phyloP scores from a whole-genome alignment of 768 basidiomycete species.

The Lentinula guzmanii region DNA sequence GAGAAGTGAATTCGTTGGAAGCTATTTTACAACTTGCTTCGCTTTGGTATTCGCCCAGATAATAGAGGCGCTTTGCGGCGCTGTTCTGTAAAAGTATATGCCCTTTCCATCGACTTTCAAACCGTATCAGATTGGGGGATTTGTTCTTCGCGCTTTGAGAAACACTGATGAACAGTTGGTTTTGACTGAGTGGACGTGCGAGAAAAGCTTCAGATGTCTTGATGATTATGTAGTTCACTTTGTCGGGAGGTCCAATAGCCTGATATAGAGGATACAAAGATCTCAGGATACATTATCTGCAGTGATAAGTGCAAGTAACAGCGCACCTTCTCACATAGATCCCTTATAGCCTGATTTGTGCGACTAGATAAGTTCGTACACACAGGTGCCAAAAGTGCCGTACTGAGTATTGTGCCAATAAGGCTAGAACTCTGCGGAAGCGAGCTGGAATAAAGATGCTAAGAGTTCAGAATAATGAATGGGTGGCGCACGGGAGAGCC shows the following conservation, averaged over 20 bases:
- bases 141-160: not conserved
- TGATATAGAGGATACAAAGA: not conserved
- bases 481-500: too few species aligned
- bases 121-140: not conserved
- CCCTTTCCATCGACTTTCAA: not conserved
- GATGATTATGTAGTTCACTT: not conserved
- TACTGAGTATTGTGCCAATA: too few species aligned
- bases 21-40: not conserved
- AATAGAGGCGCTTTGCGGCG: not conserved
- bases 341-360: too few species aligned
- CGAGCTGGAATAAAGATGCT: too few species aligned
- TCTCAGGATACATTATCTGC: too few species aligned
- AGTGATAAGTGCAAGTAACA: too few species aligned
- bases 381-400: too few species aligned
- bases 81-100: not conserved
- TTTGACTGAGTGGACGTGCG: not conserved
- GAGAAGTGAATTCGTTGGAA: not conserved
- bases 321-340: too few species aligned
- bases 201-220: not conserved
- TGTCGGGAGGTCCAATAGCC: not conserved
- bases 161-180: not conserved
- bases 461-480: too few species aligned
- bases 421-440: too few species aligned
- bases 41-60: not conserved
- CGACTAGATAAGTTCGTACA: too few species aligned